Evolutionary conservation across 768 basidiomycete genomes (phyloP).

Genomic region (Auricularia sp.): DNA sequence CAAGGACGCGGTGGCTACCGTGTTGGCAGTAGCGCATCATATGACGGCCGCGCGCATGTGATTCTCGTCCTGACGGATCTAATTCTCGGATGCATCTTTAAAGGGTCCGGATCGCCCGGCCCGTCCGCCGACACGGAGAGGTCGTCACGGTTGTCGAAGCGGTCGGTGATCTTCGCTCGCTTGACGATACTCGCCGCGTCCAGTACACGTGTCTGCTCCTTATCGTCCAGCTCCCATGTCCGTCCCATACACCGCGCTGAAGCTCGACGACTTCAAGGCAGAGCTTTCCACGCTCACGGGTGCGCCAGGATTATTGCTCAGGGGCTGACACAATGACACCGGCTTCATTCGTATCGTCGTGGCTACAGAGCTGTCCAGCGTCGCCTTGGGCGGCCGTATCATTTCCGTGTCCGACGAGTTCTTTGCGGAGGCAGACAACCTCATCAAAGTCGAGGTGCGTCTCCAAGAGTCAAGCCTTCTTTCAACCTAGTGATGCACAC

Average conservation of each 20-base stretch:
- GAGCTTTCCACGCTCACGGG: background rate
- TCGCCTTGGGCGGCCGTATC: conserved; percentile 67
- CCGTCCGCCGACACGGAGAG: background rate
- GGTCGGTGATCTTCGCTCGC: too few species aligned
- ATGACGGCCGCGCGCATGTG: background rate
- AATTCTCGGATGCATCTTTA: background rate
- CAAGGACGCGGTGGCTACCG: background rate
- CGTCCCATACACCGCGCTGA: background rate
- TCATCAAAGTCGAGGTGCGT: conserved; percentile 72
- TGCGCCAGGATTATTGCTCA: background rate
- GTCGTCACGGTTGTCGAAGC: background rate
- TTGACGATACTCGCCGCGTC: background rate
- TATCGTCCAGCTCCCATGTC: background rate
- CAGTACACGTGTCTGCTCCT: background rate
- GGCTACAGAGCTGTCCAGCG: conserved; percentile 73
- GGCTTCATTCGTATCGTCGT: background rate
- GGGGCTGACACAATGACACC: background rate
- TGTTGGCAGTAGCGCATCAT: background rate
- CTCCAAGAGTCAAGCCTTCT: background rate
- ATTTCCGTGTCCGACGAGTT: conserved; percentile 86
- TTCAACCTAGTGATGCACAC: background rate
- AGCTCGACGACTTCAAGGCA: conserved; percentile 1
- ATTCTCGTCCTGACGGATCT: background rate
- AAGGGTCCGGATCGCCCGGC: background rate
- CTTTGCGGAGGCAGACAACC: conserved; percentile 77